Conservation (phyloP, 2,329 filamentous ascomycete species). For the Pseudocercospora vitis region DNA sequence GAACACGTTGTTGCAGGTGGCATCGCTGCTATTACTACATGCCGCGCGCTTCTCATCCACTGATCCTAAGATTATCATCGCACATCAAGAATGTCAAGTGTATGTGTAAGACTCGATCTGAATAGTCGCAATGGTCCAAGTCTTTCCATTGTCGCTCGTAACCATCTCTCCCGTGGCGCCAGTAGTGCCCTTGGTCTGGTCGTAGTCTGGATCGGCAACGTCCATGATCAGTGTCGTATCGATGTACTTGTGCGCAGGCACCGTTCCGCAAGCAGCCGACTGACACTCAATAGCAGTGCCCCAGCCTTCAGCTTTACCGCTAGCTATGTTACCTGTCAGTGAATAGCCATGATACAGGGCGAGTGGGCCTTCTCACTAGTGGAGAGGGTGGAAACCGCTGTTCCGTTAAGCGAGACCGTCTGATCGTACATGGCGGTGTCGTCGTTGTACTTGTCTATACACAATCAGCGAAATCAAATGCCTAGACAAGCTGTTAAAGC, state of each 20-base stretch:
- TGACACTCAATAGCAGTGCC: conserved; percentile 22
- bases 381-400: conserved; percentile 46
- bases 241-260: conserved; percentile 45
- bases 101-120: conserved; percentile 28
- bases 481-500: background rate
- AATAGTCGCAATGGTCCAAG: conserved; percentile 47
- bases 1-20: too few relatives aligned
- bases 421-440: conserved; percentile 43
- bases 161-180: conserved; percentile 46
- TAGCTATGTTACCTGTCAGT: background rate
- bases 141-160: conserved; percentile 45
- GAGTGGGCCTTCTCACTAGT: conserved; percentile 38
- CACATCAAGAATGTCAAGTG: background rate
- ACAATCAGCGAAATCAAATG: background rate
- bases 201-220: conserved; percentile 42
- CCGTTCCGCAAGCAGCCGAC: conserved; percentile 43
- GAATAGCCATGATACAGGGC: background rate
- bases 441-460: conserved; percentile 42
- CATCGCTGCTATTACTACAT: background rate
- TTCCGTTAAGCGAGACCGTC: conserved; percentile 41
- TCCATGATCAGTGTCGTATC: conserved; percentile 43
- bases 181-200: conserved; percentile 40
- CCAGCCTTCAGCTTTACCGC: conserved; percentile 16
- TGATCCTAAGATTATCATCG: too few relatives aligned
- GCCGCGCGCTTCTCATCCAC: background rate